Evolutionary conservation across 306 rosid species (phyloP), one percentile per base, ranked within the genome.

Genomic region (Acmispon strigosus): DNA sequence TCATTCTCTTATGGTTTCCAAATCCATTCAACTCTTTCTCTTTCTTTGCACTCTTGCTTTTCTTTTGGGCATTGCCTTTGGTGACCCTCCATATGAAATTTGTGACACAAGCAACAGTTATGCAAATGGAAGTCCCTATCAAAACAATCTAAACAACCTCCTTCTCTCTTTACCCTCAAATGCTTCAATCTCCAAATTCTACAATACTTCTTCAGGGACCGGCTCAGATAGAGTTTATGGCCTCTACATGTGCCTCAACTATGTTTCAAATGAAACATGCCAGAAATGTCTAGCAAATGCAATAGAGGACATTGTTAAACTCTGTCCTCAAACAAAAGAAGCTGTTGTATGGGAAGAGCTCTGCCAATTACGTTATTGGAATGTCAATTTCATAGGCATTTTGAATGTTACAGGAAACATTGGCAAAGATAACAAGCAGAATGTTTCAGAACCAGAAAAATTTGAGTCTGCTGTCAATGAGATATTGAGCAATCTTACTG

Each of bases 291-390:
- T 85, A 64, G 14, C 66, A 29, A 52, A 79, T 0, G 88, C 84
- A 6, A 8, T 58, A 34, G 61, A 50, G 5, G 83, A 74, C 69
- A 63, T 83, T 4, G 7, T 16, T 29, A 77, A 0, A n/a, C 80
- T 61, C 3, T 89, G 96, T 64, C 86, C 83, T 10, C 48, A 43
- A 63, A 44, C 84, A 13, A 53, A 37, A 62, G 91, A 86, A 70
- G 90, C 92, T 0, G 59, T 75, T 22, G 69, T 89, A 0, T 87
- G 85, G 84, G 92, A 86, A 57, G 96, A 89, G n/a, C 1, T 0
- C 0, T 89, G 90, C 60, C 96, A 81, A 12, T 63, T 86, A 45
- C 86, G 83, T 51, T 89, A 86, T 68, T 86, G 92, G 14, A 72
- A 62, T 36, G 7, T 18, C 6, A 66, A 79, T 47, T 89, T 89